These are phyloP conservation scores for Botryotinia calthae DNA, from an alignment of 2,329 filamentous ascomycete species.

Conservation along the genomic window DNA sequence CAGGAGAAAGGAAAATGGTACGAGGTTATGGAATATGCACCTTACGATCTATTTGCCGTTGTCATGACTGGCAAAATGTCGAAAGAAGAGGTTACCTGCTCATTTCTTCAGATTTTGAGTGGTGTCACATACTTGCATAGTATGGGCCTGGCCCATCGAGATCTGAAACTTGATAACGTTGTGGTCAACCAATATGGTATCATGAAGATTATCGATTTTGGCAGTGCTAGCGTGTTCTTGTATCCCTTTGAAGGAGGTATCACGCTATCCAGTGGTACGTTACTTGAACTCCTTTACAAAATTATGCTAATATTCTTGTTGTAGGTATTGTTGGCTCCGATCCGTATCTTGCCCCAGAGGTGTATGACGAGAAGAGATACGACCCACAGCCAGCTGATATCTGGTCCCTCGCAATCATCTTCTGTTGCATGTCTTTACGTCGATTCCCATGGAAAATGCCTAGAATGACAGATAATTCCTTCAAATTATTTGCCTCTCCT, in stretches of 20 bases:
- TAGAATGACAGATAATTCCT: slow-evolving; percentile 87
- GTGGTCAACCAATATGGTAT: slow-evolving; percentile 95
- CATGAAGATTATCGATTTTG: slow-evolving; percentile 99
- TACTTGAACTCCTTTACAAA: not conserved
- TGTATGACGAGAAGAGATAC: slow-evolving; percentile 91
- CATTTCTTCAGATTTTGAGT: slow-evolving; percentile 90
- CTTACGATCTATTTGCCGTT: slow-evolving; percentile 92
- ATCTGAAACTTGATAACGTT: slow-evolving; percentile 96
- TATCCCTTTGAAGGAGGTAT: slow-evolving; percentile 95
- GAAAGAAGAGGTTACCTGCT: slow-evolving; percentile 84
- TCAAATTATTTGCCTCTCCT: slow-evolving; percentile 83
- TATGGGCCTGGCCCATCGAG: slow-evolving; percentile 91
- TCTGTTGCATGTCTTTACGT: slow-evolving; percentile 95
- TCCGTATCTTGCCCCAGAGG: slow-evolving; percentile 93
- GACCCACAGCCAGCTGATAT: slow-evolving; percentile 93
- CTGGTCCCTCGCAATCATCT: slow-evolving; percentile 98
- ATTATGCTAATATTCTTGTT: slow-evolving; percentile 22
- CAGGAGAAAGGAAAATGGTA: slow-evolving; percentile 95
- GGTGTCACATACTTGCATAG: slow-evolving; percentile 93
- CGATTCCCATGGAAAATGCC: slow-evolving; percentile 98
- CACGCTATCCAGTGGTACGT: slow-evolving; percentile 75
- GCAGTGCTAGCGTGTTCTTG: slow-evolving; percentile 92
- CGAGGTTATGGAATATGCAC: slow-evolving; percentile 98
- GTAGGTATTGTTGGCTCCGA: slow-evolving; percentile 78
- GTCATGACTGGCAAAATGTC: slow-evolving; percentile 99